Conservation (phyloP, 2,329 filamentous ascomycete species). For the Cryphonectria naterciae region DNA sequence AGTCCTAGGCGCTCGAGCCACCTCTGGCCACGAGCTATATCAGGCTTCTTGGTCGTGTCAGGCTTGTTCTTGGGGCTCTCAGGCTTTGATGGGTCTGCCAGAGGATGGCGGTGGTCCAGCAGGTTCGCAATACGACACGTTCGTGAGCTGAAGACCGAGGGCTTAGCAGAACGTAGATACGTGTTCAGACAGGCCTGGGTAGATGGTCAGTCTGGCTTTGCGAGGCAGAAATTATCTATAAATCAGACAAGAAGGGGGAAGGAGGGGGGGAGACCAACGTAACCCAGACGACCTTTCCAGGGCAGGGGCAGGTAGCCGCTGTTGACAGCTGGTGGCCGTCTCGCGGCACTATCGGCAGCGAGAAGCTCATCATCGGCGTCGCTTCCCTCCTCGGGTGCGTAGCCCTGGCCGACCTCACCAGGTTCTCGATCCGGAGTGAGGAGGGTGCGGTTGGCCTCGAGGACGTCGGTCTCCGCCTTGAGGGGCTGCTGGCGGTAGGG, state of each 20-base stretch:
- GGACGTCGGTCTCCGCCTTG: slow-evolving; percentile 4
- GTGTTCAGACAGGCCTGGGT: slow-evolving; percentile 84
- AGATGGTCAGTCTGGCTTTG: slow-evolving; percentile 16
- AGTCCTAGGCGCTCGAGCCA: slow-evolving; percentile 80
- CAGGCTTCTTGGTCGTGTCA: slow-evolving; percentile 71
- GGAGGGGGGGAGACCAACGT: slow-evolving; percentile 60
- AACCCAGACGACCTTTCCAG: slow-evolving; percentile 88
- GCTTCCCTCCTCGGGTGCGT: slow-evolving; percentile 25
- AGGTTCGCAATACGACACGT: slow-evolving; percentile 93
- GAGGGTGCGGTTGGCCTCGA: slow-evolving; percentile 31
- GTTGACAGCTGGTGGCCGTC: slow-evolving; percentile 76
- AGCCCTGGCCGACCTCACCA: slow-evolving; percentile 20
- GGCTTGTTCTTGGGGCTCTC: slow-evolving; percentile 87
- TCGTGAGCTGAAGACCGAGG: slow-evolving; percentile 85
- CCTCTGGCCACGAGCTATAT: slow-evolving; percentile 66
- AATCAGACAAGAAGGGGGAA: not conserved
- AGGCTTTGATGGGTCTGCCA: slow-evolving; percentile 74
- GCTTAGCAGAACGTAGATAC: slow-evolving; percentile 79
- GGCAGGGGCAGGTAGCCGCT: slow-evolving; percentile 83
- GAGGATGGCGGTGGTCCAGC: slow-evolving; percentile 82
- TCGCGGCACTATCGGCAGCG: slow-evolving; percentile 44
- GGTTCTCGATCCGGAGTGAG: slow-evolving; percentile 34
- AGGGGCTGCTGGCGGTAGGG: not conserved
- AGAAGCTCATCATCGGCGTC: slow-evolving; percentile 23
- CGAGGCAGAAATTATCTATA: not conserved